Evolutionary conservation across 179 eudicot species (phyloP).

Genomic region (Silene noctiflora): DNA sequence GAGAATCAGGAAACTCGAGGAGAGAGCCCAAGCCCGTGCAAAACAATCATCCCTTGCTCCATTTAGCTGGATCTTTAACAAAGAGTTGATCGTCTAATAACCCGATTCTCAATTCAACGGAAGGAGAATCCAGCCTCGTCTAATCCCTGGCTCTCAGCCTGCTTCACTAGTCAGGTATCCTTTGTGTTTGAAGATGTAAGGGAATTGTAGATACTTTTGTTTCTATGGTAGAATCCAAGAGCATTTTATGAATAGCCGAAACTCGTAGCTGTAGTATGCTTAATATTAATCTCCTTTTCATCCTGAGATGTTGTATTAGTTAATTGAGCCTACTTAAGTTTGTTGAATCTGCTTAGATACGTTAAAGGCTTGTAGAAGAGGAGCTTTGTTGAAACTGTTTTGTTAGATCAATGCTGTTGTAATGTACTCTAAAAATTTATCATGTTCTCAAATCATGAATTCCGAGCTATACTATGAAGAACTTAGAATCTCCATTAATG

Average conservation of each 20-base stretch:
- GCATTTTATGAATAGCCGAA: too few species aligned
- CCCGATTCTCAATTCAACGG: not conserved
- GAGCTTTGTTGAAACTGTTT: not conserved
- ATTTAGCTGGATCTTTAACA: conserved; percentile 22
- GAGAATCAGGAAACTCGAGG: conserved; percentile 21
- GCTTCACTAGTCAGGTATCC: not conserved
- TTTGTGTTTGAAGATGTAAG: not conserved
- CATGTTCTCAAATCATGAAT: not conserved
- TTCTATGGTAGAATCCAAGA: not conserved
- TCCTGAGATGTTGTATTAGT: not conserved
- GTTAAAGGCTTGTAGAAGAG: not conserved
- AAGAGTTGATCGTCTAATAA: conserved; percentile 12
- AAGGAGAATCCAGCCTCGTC: too few species aligned
- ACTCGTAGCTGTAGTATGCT: too few species aligned
- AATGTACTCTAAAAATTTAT: not conserved
- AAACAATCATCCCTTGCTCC: conserved; percentile 16
- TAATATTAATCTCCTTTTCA: not conserved
- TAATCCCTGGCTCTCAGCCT: not conserved
- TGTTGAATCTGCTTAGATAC: not conserved
- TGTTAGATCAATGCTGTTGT: not conserved
- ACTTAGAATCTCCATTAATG: too few species aligned
- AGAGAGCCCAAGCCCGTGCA: conserved; percentile 14
- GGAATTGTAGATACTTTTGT: not conserved
- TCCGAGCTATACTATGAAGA: not conserved
- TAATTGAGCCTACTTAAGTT: not conserved